These are phyloP conservation scores for Plasmodium vivax DNA, from an alignment of 169 alveolate species.

Conservation along the genomic window DNA sequence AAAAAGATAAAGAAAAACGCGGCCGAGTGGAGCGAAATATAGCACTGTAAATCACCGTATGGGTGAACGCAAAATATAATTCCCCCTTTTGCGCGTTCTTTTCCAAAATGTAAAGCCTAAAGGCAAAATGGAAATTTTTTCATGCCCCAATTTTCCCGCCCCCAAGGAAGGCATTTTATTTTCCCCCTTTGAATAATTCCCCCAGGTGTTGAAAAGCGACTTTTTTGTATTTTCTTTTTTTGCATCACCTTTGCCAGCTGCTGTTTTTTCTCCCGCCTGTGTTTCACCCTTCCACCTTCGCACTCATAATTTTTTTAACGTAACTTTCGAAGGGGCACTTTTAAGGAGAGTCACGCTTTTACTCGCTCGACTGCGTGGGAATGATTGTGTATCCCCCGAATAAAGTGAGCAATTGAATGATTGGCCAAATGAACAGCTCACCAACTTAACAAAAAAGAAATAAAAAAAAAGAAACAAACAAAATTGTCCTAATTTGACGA, in stretches of 20 bases:
- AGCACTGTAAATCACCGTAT: not conserved
- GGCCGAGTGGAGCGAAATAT: not conserved
- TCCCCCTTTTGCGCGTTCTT: not conserved
- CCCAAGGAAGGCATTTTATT: not conserved
- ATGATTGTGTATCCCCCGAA: not conserved
- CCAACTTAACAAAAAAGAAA: not conserved
- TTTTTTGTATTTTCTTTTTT: not conserved
- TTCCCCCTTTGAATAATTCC: not conserved
- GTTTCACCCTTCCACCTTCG: not conserved
- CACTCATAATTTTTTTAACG: not conserved
- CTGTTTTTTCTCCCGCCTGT: not conserved
- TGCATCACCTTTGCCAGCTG: not conserved
- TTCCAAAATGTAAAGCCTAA: not conserved
- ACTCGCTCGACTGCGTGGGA: not conserved
- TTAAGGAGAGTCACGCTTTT: not conserved
- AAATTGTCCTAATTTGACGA: not conserved
- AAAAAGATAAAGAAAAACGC: not conserved
- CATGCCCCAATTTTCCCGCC: not conserved
- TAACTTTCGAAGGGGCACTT: not conserved
- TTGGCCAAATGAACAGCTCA: not conserved
- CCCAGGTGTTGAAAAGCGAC: not conserved
- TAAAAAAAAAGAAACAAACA: not conserved
- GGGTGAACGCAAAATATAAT: not conserved
- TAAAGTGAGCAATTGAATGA: not conserved
- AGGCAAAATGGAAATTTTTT: not conserved